These are phyloP conservation scores for Aspergillus brasiliensis DNA, from an alignment of 2,329 filamentous ascomycete species.

Conservation along the genomic window DNA sequence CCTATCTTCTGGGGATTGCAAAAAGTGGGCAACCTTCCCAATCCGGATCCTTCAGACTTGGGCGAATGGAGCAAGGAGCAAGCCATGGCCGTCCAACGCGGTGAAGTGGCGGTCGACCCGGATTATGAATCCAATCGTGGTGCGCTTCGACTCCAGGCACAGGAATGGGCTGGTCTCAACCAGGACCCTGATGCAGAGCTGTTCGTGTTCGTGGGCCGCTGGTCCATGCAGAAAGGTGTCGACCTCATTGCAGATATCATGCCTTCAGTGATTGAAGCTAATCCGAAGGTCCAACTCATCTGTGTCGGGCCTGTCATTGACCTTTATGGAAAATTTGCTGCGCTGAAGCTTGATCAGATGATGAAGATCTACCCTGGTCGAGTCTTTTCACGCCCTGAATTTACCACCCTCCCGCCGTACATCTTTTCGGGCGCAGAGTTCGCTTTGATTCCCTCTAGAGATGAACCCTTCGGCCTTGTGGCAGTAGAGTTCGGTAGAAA, in stretches of 20 bases:
- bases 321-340: slow-evolving; percentile 67
- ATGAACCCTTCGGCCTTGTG: slow-evolving; percentile 68
- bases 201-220: slow-evolving; percentile 68
- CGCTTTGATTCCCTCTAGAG: slow-evolving; percentile 66
- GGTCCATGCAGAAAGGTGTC: slow-evolving; percentile 69
- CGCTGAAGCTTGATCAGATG: slow-evolving; percentile 63
- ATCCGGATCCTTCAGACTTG: slow-evolving; percentile 63
- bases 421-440: slow-evolving; percentile 69
- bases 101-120: slow-evolving; percentile 54
- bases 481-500: slow-evolving; percentile 69
- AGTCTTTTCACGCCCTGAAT: slow-evolving; percentile 68
- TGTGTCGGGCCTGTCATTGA: slow-evolving; percentile 66
- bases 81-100: slow-evolving; percentile 49
- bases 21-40: slow-evolving; percentile 63
- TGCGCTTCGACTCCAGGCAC: slow-evolving; percentile 61
- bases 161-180: slow-evolving; percentile 66
- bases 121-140: slow-evolving; percentile 56
- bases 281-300: slow-evolving; percentile 62
- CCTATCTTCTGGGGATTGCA: slow-evolving; percentile 69
- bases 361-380: slow-evolving; percentile 66
- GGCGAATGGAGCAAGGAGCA: slow-evolving; percentile 58
- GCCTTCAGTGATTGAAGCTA: slow-evolving; percentile 62
- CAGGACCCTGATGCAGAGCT: slow-evolving; percentile 63
- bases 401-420: slow-evolving; percentile 64
- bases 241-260: slow-evolving; percentile 69